A percentile compares a stretch with the other conserved stretches of the same genome.
These are phyloP conservation scores for Lactarius sanguifluus DNA, from an alignment of 768 basidiomycete species.

Conservation along the genomic window DNA sequence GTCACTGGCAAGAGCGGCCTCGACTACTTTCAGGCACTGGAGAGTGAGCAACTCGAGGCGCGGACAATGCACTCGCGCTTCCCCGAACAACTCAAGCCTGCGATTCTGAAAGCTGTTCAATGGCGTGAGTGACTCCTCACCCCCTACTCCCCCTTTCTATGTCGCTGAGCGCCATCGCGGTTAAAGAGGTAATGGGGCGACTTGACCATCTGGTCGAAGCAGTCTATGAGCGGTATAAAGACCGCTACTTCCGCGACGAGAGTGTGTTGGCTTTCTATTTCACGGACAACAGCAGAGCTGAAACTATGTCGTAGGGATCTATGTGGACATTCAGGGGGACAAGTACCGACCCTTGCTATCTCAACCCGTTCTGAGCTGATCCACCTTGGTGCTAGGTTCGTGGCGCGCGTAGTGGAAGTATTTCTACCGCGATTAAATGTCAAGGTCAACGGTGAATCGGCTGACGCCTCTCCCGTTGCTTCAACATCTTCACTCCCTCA, in stretches of 20 bases:
- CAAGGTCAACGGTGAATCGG: constrained; percentile 20
- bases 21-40: constrained; percentile 91
- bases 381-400: constrained; percentile 54
- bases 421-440: constrained; percentile 50
- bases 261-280: constrained; percentile 50
- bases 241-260: constrained; percentile 90
- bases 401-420: constrained; percentile 77
- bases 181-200: constrained; percentile 91
- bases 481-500: constrained; percentile 42
- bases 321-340: constrained; percentile 83
- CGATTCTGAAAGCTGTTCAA: constrained; percentile 90
- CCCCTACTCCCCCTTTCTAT: constrained; percentile 13
- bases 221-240: constrained; percentile 94
- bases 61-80: constrained; percentile 88
- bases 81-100: constrained; percentile 88
- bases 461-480: constrained; percentile 31
- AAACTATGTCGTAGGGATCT: constrained; percentile 55
- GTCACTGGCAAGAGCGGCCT: constrained; percentile 92
- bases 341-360: constrained; percentile 55
- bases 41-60: constrained; percentile 89
- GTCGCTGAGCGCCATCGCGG: constrained; percentile 25
- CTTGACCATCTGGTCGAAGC: constrained; percentile 93
- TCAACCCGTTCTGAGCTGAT: constrained; percentile 25
- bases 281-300: constrained; percentile 8
- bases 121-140: constrained; percentile 73